Evolutionary conservation across 305 asterid genomes (phyloP), one percentile per base, ranked within the genome.

Genomic region (Plantago coronopus): DNA sequence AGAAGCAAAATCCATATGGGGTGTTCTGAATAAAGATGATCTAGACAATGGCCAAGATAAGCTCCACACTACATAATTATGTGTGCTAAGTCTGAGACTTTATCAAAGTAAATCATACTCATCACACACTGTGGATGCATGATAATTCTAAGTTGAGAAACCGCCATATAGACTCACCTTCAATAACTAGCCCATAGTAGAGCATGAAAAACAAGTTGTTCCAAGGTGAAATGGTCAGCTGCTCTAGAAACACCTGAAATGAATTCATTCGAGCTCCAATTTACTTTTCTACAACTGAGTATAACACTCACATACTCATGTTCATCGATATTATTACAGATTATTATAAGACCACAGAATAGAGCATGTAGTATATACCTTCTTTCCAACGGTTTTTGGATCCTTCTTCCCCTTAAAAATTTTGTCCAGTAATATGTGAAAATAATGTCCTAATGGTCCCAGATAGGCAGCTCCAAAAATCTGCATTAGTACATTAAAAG

Each of bases 131-230:
- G 59, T 18, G 50, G 21, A 8, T 11, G 46, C 38, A 51, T 11
- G 18, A 67, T 48, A 38, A 13, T 61, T n/a, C 48, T 9, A 42
- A 64, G 47, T n/a, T 18, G 40, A 29, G 48, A 63, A 54, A 44
- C 48, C 17, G 53, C 14, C 48, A 55, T 2, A 45, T 48, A 54
- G 50, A 74, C 93, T 84, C 70, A 91, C 98, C 90, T 61, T 91
- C 98, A 19, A 91, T 59, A 57, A 82, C 88, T 31, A 91, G 59
- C 3, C 97, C 98, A 54, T 80, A 89, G 83, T 88, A 89, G 48
- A 91, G 15, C 98, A 91, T 86, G 85, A 91, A 89, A 76, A 89
- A 63, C 69, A 91, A 43, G 85, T 91, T 91, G 85, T 91, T 89
- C 96, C 83, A 82, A 34, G 98, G 98, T 31, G 97, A 91, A 60